phyloP scores from a whole-genome alignment of 352 stramenopile species.

The Phytophthora pisi region DNA sequence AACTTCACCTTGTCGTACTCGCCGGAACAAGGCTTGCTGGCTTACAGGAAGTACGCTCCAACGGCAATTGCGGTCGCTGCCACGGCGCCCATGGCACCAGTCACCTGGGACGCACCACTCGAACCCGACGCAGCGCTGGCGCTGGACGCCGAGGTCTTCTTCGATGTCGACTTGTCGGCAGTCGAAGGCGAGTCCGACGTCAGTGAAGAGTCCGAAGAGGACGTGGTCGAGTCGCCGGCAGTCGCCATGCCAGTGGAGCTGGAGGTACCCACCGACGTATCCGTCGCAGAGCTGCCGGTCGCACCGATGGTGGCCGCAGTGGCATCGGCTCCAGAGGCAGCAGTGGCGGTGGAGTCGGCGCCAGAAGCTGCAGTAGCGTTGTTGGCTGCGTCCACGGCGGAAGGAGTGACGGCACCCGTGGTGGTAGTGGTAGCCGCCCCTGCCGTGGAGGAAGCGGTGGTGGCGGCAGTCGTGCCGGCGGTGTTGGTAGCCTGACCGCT shows the following conservation, averaged over 20 bases:
- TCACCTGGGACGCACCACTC: conserved; percentile 27
- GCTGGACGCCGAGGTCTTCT: conserved; percentile 7
- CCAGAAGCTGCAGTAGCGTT: not conserved
- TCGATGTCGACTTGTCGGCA: conserved; percentile 5
- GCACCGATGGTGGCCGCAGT: not conserved
- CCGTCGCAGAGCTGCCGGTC: conserved; percentile 1
- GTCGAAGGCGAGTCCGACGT: conserved; percentile 16
- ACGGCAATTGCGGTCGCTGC: conserved; percentile 13
- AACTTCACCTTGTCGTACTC: not conserved
- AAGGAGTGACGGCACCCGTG: conserved; percentile 8
- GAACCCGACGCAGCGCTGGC: conserved; percentile 23
- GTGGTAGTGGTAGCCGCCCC: not conserved
- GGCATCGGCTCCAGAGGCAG: conserved; percentile 7
- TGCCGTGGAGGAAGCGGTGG: not conserved
- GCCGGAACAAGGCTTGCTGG: not conserved
- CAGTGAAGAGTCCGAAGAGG: conserved; percentile 14
- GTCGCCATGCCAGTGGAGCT: not conserved
- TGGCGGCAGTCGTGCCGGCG: conserved; percentile 1
- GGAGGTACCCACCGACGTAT: conserved; percentile 18
- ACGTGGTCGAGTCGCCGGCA: conserved; percentile 6
- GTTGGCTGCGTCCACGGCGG: conserved; percentile 4
- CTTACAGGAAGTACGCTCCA: conserved; percentile 34
- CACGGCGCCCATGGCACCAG: conserved; percentile 13
- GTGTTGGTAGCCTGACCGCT: conserved; percentile 19
- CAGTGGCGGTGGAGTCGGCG: not conserved